Conservation (phyloP, 805 yeast species). For the Komagataella populi region DNA sequence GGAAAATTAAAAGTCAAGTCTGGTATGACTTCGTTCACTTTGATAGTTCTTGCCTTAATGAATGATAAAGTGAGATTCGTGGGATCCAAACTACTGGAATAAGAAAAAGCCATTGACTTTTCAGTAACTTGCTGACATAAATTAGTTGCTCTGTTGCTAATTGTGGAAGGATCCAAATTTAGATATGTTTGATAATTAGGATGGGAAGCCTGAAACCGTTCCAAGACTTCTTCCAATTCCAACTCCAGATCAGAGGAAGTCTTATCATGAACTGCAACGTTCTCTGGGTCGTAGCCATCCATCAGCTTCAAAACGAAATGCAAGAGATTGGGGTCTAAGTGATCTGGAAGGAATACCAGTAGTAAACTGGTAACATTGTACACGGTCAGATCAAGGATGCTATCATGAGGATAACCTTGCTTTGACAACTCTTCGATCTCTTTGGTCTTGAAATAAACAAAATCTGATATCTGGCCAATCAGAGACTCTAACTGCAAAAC, state of each 20-base stretch:
- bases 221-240: neutral
- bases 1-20: slow-evolving; percentile 4
- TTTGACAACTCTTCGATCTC: neutral
- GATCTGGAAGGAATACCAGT: slow-evolving; percentile 3
- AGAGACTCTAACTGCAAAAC: neutral
- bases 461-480: neutral
- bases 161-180: neutral
- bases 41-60: slow-evolving; percentile 10
- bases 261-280: neutral
- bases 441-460: neutral
- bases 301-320: neutral
- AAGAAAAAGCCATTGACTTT: neutral
- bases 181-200: neutral
- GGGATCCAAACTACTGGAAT: neutral
- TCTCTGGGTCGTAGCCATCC: neutral
- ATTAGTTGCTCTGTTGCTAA: neutral
- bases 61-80: slow-evolving; percentile 3
- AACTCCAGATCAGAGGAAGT: neutral
- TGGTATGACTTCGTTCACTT: slow-evolving; percentile 7
- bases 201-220: neutral
- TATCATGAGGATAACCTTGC: neutral
- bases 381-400: neutral
- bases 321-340: neutral
- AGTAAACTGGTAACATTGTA: slow-evolving; percentile 2
- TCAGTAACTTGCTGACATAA: neutral